Base-by-base conservation (phyloP, 176 grass and related monocot genomes). In the Avena insularis region DNA sequence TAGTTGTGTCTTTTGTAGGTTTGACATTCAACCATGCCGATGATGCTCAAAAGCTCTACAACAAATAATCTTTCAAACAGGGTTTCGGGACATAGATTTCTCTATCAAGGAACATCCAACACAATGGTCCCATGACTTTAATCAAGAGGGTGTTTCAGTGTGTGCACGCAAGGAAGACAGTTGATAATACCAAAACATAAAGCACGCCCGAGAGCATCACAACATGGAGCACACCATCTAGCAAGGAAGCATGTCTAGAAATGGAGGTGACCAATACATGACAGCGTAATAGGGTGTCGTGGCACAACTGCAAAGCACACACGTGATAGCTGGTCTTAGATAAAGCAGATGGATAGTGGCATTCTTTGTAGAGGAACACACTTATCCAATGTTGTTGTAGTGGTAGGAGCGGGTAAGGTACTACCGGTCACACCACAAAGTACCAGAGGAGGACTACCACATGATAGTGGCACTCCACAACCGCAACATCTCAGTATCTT, bases 371-470 rank as follows among this genome's bases (percentile, higher is more conserved):
- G 1, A 25, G 9, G 23, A 63, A 1, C 21, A 63, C 25, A 13
- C 2, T 4, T 23, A 63, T 13, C n/a, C 21, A 5, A 4, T 23
- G 23, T 23, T 63, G 3, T 9, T 25, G 59, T 0, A 21, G 9
- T 3, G 25, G 9, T 33, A 8, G 0, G 23, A 47, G 7, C 45
- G 2, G 10, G 6, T 13, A 1, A 59, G 23, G 15, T 43, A 1
- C 0, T 45, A 19, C 0, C 9, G 21, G 2, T 84, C 53, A 0
- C 36, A 74, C 0, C 9, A 0, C 0, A 9, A 6, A 0, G 33
- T 60, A 0, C 29, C 40, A 0, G 3, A 0, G 5, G 23, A 7
- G 12, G 40, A 84, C 12, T 75, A 49, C 4, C 5, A 84, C 17
- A 3, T 84, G 5, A 0, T 84, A 0, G 14, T 50, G 0, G 62